phyloP scores from a whole-genome alignment of 2,329 filamentous ascomycete species.

The Dactylonectria estremocensis region DNA sequence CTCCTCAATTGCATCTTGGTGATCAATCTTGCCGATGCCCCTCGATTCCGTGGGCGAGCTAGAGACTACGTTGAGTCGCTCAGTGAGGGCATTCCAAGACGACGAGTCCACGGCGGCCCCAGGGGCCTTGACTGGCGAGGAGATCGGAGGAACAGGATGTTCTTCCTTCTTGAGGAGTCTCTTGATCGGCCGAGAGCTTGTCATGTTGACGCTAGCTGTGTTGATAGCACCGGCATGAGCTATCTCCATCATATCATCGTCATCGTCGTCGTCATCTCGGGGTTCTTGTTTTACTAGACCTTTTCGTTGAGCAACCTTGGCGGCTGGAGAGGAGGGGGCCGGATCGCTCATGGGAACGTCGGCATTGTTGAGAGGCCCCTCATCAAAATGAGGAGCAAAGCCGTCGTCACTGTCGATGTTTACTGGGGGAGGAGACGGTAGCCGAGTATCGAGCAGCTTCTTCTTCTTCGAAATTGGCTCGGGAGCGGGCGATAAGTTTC shows the following conservation, averaged over 20 bases:
- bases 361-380: conserved; percentile 64
- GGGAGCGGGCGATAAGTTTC: conserved; percentile 83
- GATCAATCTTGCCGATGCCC: conserved; percentile 84
- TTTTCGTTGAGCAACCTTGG: conserved; percentile 83
- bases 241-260: conserved; percentile 90
- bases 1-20: conserved; percentile 90
- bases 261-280: conserved; percentile 81
- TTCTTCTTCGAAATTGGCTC: conserved; percentile 69
- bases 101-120: conserved; percentile 80
- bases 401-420: conserved; percentile 69
- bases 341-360: conserved; percentile 88
- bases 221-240: conserved; percentile 81
- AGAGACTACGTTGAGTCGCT: conserved; percentile 87
- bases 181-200: conserved; percentile 80
- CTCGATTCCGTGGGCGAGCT: conserved; percentile 76
- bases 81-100: conserved; percentile 90
- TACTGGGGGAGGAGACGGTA: conserved; percentile 63
- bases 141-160: conserved; percentile 80
- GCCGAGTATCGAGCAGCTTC: conserved; percentile 66
- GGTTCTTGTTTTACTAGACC: conserved; percentile 64
- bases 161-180: conserved; percentile 79
- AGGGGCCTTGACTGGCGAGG: conserved; percentile 78
- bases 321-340: conserved; percentile 88
- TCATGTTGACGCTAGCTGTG: conserved; percentile 84
- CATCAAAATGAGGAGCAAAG: conserved; percentile 71